Conservation (phyloP, 345 rosid species). For the Xanthoceras sorbifolium region DNA sequence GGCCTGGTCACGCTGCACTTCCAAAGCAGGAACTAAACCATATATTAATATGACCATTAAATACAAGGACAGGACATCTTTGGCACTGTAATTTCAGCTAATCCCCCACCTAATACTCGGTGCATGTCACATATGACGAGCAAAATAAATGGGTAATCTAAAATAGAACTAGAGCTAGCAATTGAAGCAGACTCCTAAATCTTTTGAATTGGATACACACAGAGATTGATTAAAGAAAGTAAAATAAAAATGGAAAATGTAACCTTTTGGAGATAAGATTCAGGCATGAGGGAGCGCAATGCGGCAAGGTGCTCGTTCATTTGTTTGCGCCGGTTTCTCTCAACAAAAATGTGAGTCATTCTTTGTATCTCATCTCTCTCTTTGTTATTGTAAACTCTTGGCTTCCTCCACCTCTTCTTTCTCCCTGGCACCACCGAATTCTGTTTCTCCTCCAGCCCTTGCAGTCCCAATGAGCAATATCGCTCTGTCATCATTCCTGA, state of each 20-base stretch:
- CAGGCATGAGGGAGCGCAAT: constrained; percentile 86
- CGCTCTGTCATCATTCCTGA: constrained; percentile 10
- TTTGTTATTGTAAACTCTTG: constrained; percentile 74
- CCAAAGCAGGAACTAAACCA: not conserved
- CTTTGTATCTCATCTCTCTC: constrained; percentile 84
- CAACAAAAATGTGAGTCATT: constrained; percentile 91
- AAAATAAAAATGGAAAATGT: too few species aligned
- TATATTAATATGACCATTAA: too few species aligned
- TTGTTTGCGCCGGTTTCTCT: constrained; percentile 85
- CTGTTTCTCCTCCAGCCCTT: constrained; percentile 16
- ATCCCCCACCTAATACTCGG: too few species aligned
- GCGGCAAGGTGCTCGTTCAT: constrained; percentile 85
- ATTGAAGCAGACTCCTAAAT: too few species aligned
- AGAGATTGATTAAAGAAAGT: too few species aligned
- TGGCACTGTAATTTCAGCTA: too few species aligned
- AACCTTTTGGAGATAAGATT: constrained; percentile 78
- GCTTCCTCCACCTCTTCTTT: constrained; percentile 70
- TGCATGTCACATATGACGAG: too few species aligned
- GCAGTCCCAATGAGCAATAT: constrained; percentile 8
- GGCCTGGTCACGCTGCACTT: constrained; percentile 83
- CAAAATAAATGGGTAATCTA: too few species aligned
- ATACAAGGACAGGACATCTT: too few species aligned
- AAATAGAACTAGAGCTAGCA: too few species aligned
- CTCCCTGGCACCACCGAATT: constrained; percentile 44
- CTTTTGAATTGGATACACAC: constrained; percentile 17